A percentile compares a stretch with the other conserved stretches of the same genome.
Conservation (phyloP, 257 asterid species). For the Datura wrightii region DNA sequence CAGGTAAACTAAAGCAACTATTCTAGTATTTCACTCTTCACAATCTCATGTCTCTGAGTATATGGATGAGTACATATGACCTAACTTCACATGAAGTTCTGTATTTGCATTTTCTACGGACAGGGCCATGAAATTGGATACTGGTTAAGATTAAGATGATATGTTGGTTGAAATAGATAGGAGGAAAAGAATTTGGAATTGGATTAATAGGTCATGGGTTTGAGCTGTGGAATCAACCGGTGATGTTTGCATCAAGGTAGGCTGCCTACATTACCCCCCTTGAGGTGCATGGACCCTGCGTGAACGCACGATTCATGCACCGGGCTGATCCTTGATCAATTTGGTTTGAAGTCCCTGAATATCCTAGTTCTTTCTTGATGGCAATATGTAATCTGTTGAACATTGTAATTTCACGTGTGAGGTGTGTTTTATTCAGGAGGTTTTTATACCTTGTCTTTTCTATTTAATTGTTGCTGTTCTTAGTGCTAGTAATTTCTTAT, state of each 20-base stretch:
- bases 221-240: not conserved
- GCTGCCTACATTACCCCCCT: not conserved
- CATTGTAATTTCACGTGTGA: not conserved
- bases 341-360: not conserved
- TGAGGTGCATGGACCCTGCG: not conserved
- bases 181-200: not conserved
- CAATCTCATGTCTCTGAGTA: not conserved
- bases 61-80: slow-evolving; percentile 7
- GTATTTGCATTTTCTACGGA: not conserved
- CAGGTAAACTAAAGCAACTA: slow-evolving; percentile 32
- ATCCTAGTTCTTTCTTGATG: slow-evolving; percentile 3
- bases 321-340: not conserved
- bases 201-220: not conserved
- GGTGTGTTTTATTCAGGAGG: not conserved
- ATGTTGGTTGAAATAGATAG: not conserved
- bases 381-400: not conserved
- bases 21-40: not conserved
- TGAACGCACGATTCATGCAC: not conserved
- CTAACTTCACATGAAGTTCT: not conserved
- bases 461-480: slow-evolving; percentile 10
- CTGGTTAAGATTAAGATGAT: not conserved
- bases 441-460: not conserved
- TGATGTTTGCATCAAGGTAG: not conserved
- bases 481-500: not conserved
- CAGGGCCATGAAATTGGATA: not conserved